phyloP scores from a whole-genome alignment of 78 protist genomes.

The Speleostelium caveatum region DNA sequence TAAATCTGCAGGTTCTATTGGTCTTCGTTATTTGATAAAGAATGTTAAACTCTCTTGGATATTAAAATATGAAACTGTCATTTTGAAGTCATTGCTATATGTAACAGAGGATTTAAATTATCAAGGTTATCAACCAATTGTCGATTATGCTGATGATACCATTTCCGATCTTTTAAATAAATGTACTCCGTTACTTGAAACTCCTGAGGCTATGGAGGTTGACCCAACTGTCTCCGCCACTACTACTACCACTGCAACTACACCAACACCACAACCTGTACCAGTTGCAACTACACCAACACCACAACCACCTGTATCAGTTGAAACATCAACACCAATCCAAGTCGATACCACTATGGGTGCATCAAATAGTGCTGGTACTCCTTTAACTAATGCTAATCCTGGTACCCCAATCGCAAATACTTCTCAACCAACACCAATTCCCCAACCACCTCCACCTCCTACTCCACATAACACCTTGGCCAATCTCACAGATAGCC shows the following conservation, averaged over 20 bases:
- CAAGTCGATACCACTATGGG: not conserved
- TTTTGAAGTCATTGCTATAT: constrained; percentile 81
- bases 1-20: constrained; percentile 41
- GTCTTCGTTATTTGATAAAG: constrained; percentile 55
- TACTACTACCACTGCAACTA: not conserved
- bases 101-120: constrained; percentile 75
- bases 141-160: constrained; percentile 58
- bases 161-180: constrained; percentile 22
- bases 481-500: constrained; percentile 3
- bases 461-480: constrained; percentile 25
- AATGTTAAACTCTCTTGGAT: constrained; percentile 63
- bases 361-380: too few species aligned
- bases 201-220: constrained; percentile 3
- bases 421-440: not conserved
- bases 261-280: constrained; percentile 16
- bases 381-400: not conserved
- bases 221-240: constrained; percentile 3
- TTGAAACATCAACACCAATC: not conserved
- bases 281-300: not conserved
- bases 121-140: constrained; percentile 45
- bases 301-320: not conserved
- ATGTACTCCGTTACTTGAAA: constrained; percentile 42
- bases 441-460: not conserved
- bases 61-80: not conserved
- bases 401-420: not conserved